Evolutionary conservation across 2,329 filamentous ascomycete genomes (phyloP).

Genomic region (Paracoccidioides lutzii): DNA sequence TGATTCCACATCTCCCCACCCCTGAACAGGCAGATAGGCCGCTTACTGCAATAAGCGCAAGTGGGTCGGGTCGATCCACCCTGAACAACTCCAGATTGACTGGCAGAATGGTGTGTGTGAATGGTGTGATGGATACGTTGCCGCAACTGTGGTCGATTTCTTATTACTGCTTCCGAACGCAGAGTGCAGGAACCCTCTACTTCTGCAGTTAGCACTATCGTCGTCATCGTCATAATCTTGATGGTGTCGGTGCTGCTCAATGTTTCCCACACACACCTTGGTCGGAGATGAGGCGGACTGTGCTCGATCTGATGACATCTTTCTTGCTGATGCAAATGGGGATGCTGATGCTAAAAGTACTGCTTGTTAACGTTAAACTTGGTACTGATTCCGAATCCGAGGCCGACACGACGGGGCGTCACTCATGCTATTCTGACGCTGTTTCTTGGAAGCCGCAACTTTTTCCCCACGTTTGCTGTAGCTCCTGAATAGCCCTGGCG

Average conservation of each 20-base stretch:
- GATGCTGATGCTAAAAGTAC: background rate
- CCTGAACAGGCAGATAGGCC: conserved; percentile 14
- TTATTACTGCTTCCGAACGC: conserved; percentile 4
- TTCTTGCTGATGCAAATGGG: background rate
- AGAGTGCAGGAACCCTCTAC: conserved; percentile 6
- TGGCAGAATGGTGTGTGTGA: background rate
- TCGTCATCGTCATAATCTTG: background rate
- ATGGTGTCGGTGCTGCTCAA: background rate
- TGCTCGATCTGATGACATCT: background rate
- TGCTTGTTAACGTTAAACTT: background rate
- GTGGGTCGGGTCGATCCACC: background rate
- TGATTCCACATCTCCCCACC: conserved; percentile 21
- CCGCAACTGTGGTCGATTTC: background rate
- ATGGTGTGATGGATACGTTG: background rate
- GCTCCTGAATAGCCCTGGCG: background rate
- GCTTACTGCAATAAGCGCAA: background rate
- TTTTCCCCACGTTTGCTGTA: background rate
- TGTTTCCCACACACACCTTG: background rate
- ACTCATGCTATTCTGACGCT: conserved; percentile 19
- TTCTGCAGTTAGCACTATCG: background rate
- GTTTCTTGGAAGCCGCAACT: conserved; percentile 1
- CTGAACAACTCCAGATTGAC: no score
- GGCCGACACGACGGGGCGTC: conserved; percentile 13
- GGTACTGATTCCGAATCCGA: conserved; percentile 3
- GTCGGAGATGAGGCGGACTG: background rate